Evolutionary conservation across 768 basidiomycete genomes (phyloP).

Genomic region (Coprinellus micaceus): DNA sequence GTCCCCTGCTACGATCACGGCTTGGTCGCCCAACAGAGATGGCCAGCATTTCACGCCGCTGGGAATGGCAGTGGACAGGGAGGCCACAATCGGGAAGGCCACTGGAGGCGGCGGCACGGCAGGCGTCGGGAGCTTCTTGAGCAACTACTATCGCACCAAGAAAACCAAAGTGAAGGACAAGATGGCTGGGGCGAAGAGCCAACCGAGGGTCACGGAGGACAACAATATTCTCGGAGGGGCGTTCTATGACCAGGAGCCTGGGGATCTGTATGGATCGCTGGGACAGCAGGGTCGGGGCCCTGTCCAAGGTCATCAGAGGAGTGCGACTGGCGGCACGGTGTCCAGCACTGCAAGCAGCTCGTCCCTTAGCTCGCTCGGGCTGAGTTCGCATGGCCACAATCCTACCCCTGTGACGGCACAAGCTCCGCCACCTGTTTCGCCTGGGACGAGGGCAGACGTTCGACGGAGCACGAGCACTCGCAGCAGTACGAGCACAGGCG

Average conservation of each 20-base stretch:
- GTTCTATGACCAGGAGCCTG: constrained; percentile 4
- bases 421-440: background rate
- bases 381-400: constrained; percentile 7
- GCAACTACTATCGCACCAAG: constrained; percentile 1
- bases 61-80: constrained; percentile 5
- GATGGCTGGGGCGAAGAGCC: background rate
- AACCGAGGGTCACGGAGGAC: background rate
- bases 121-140: constrained; percentile 2
- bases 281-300: background rate
- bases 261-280: constrained; percentile 1
- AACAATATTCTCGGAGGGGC: constrained; percentile 6
- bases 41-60: background rate
- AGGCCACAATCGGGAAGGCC: constrained; percentile 7
- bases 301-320: background rate
- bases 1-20: constrained; percentile 4
- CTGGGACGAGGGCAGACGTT: background rate
- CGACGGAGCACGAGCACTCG: background rate
- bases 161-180: constrained; percentile 4
- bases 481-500: background rate
- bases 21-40: background rate
- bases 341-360: constrained; percentile 8
- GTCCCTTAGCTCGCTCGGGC: constrained; percentile 10
- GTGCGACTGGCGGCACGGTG: background rate
- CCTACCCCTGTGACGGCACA: background rate
- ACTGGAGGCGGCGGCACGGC: background rate